Evolutionary conservation across 176 grass and related monocot species (phyloP), one percentile per base, ranked within the genome.

Genomic region (Cenchrus fungigraminus): DNA sequence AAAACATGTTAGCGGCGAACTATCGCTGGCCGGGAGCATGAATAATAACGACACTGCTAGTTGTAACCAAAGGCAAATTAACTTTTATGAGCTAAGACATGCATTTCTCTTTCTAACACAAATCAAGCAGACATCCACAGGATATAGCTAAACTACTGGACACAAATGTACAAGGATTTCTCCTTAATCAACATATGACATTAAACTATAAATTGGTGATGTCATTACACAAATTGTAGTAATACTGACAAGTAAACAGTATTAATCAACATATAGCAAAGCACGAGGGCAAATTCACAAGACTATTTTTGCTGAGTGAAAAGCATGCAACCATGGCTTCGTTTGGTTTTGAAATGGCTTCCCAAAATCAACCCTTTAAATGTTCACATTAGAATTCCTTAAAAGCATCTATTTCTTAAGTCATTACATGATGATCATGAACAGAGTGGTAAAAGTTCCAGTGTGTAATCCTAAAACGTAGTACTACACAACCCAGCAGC

Each of bases 131-230:
- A 22, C 28, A 65, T 14, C 5, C 0, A 43, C 13, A 17, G 22
- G 22, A 25, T 25, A 25, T 25, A 25, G 22, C 22, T 25, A 25
- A 25, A 25, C 22, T 25, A 25, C 22, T 25, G 22, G 22, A 25
- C 22, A 25, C 22, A 25, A 25, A 25, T 25, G 22, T 25, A 25
- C 22, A 25, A 25, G 22, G 22, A 25, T 25, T 25, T 25, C 22
- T 25, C 22, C 22, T 25, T 25, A 25, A 25, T 25, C 22, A 25
- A 25, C 22, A 25, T 25, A 25, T 25, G 22, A 25, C 22, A 25
- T 25, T 99, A 90, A 71, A 87, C n/a, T 53, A 81, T 69, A 73
- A 79, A 89, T 86, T 65, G 57, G 10, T 16, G 9, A 64, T 49
- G 31, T 80, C 67, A 71, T 70, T 69, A 71, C 43, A 78, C 20